A percentile compares a stretch with the other conserved stretches of the same genome.
Conservation (phyloP, 805 yeast genomes). For the Yamadazyma paraphyllophila region DNA sequence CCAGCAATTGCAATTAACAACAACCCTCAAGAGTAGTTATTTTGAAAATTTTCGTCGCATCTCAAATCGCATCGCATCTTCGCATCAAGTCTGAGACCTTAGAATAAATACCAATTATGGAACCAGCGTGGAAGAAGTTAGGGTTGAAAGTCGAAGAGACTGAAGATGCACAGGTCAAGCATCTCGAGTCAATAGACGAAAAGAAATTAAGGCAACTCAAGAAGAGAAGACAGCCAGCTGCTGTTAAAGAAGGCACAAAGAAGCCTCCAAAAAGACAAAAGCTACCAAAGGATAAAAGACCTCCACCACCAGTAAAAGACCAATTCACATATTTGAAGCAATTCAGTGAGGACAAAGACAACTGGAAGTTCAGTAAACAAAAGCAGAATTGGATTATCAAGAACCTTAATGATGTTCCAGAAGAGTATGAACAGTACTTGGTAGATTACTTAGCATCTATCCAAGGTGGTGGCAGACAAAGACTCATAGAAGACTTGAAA, state of each 20-base stretch:
- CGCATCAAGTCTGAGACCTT: conserved; percentile 5
- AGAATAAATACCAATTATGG: conserved; percentile 7
- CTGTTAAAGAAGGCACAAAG: conserved; percentile 20
- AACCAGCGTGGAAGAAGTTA: conserved; percentile 80
- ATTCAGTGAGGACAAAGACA: conserved; percentile 51
- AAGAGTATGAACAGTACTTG: conserved; percentile 51
- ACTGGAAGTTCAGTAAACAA: conserved; percentile 85
- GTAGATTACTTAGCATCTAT: conserved; percentile 54
- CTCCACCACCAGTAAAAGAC: conserved; percentile 75
- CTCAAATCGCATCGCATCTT: neutral
- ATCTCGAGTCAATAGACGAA: conserved; percentile 33
- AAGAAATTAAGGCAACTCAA: conserved; percentile 43
- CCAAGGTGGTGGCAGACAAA: conserved; percentile 66
- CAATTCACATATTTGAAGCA: conserved; percentile 65
- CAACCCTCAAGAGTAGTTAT: neutral
- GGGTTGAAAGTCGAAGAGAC: conserved; percentile 63
- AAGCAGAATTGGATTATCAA: conserved; percentile 83
- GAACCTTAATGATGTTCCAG: conserved; percentile 53
- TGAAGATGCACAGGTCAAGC: conserved; percentile 42
- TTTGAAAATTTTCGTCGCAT: conserved; percentile 1
- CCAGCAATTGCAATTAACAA: neutral
- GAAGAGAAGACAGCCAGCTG: conserved; percentile 7
- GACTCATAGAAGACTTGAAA: conserved; percentile 51
- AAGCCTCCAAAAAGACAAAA: conserved; percentile 72
- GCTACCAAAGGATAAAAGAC: conserved; percentile 63